Evolutionary conservation across 2,329 filamentous ascomycete genomes (phyloP).

Genomic region (Phialophora tarda): DNA sequence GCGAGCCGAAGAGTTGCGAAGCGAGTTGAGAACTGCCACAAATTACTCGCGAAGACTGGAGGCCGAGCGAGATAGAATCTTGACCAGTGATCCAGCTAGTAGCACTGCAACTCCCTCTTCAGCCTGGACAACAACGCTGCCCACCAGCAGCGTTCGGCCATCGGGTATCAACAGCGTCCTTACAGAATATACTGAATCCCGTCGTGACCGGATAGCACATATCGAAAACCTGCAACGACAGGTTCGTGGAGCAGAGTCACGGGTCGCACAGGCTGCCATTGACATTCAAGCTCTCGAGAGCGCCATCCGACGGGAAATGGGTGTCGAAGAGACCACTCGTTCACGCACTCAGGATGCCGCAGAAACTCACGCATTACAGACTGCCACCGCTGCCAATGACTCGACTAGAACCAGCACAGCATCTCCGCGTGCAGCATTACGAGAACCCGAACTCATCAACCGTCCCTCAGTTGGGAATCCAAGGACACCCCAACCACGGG

Average conservation of each 20-base stretch:
- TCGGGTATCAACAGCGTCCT: slow-evolving; percentile 25
- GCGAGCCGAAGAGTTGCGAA: slow-evolving; percentile 35
- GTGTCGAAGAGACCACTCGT: background rate
- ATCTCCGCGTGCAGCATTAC: background rate
- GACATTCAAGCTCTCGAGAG: slow-evolving; percentile 32
- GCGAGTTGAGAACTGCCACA: slow-evolving; percentile 29
- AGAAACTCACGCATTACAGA: slow-evolving; percentile 3
- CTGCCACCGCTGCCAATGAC: background rate
- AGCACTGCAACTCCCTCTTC: slow-evolving; percentile 18
- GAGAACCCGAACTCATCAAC: slow-evolving; percentile 8
- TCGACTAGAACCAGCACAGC: background rate
- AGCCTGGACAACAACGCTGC: slow-evolving; percentile 33
- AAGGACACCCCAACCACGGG: background rate
- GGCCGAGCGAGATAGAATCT: slow-evolving; percentile 27
- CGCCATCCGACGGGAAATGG: slow-evolving; percentile 19
- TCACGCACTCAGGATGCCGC: slow-evolving; percentile 4
- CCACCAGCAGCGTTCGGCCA: slow-evolving; percentile 28
- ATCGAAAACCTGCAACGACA: slow-evolving; percentile 36
- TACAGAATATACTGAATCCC: slow-evolving; percentile 26
- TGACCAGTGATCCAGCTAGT: slow-evolving; percentile 9
- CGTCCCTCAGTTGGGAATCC: background rate
- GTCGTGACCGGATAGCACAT: slow-evolving; percentile 28
- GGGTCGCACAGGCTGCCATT: slow-evolving; percentile 33
- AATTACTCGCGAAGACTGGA: slow-evolving; percentile 27
- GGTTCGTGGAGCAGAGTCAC: slow-evolving; percentile 37